Conservation (phyloP, 129 eudicot species). For the Flaveria ramosissima region DNA sequence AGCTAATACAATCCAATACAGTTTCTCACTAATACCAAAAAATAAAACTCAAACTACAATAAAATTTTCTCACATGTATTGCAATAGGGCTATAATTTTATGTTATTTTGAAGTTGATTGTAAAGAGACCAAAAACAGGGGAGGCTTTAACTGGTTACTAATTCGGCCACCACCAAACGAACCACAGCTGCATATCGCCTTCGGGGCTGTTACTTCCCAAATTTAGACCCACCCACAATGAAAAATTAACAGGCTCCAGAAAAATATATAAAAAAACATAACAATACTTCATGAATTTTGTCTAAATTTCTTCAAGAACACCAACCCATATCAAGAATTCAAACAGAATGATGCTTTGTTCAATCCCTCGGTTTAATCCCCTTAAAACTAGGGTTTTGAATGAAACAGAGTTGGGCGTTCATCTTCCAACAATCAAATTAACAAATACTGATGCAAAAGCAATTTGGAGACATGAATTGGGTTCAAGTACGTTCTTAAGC, state of each 20-base stretch:
- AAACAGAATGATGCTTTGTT: not conserved
- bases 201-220: not conserved
- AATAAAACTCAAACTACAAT: no score
- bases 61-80: no score
- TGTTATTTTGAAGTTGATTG: no score
- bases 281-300: not conserved
- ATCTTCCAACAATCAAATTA: not conserved
- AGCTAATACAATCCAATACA: no score
- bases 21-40: no score
- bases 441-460: not conserved
- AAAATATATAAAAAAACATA: not conserved
- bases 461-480: not conserved
- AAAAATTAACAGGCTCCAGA: not conserved
- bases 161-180: no score
- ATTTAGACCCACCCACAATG: not conserved
- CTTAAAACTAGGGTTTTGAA: slow-evolving; percentile 1
- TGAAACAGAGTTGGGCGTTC: not conserved
- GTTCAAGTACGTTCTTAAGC: not conserved
- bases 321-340: not conserved
- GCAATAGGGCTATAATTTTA: no score
- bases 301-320: not conserved
- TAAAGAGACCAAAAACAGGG: no score
- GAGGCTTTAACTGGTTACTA: no score
- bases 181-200: no score
- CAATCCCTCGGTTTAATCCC: not conserved